phyloP scores from a whole-genome alignment of 345 rosid species.

The Geranium rotundifolium region DNA sequence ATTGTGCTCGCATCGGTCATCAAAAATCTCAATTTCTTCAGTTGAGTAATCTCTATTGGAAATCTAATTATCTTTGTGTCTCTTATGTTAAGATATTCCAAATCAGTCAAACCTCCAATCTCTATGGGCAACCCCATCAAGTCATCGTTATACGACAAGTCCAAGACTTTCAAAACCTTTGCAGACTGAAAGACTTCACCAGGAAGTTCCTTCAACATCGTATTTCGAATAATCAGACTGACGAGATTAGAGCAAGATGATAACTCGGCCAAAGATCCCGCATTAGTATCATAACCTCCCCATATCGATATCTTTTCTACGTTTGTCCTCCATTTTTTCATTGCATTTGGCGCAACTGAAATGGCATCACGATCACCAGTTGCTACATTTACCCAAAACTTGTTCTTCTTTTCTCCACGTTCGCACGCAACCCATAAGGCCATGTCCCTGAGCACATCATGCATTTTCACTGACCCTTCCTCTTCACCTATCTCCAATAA shows the following conservation, averaged over 20 bases:
- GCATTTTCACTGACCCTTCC: not conserved
- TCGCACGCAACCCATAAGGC: constrained; percentile 5
- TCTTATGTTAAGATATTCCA: too few relatives aligned
- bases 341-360: not conserved
- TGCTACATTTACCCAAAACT: not conserved
- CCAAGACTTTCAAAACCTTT: not conserved
- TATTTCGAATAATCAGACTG: not conserved
- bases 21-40: not conserved
- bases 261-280: not conserved
- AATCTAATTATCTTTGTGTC: not conserved
- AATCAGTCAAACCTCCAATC: not conserved
- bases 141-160: not conserved
- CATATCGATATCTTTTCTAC: not conserved
- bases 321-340: not conserved
- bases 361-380: not conserved
- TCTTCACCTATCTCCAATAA: too few relatives aligned
- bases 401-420: not conserved
- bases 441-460: constrained; percentile 7
- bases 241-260: not conserved
- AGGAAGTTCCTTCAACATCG: not conserved
- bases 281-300: not conserved
- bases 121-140: not conserved
- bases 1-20: too few relatives aligned
- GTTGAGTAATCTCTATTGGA: not conserved
- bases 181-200: not conserved